phyloP scores from a whole-genome alignment of 192 early-diverging fungal genomes.

The Coemansia furcata region DNA sequence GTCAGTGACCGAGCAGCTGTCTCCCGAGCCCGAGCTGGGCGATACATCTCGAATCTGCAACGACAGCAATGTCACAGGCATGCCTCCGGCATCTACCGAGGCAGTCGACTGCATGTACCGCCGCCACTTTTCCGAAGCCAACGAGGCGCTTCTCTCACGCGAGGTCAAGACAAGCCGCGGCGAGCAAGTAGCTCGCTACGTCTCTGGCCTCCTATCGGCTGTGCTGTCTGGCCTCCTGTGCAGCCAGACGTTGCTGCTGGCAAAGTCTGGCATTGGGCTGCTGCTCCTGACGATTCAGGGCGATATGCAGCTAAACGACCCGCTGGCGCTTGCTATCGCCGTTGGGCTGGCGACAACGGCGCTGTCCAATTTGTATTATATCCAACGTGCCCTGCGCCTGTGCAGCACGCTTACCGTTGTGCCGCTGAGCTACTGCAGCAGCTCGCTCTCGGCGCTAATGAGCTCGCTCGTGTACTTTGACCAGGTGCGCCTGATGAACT shows the following conservation, averaged over 20 bases:
- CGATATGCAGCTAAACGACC: constrained; percentile 66
- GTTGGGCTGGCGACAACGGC: constrained; percentile 53
- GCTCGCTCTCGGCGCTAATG: constrained; percentile 69
- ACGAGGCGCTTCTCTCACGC: constrained; percentile 7
- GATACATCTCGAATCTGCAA: too few species aligned
- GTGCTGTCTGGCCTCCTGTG: constrained; percentile 67
- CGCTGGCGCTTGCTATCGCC: constrained; percentile 68
- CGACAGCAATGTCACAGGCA: not conserved
- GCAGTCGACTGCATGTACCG: constrained; percentile 25
- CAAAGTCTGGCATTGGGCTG: constrained; percentile 75
- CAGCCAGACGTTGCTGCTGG: constrained; percentile 71
- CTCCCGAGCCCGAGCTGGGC: not conserved
- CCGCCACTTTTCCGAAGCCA: constrained; percentile 22
- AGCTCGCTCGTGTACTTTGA: constrained; percentile 81
- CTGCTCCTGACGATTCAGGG: constrained; percentile 60
- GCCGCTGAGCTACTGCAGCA: constrained; percentile 73
- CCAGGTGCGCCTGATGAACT: constrained; percentile 61
- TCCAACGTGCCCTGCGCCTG: constrained; percentile 68
- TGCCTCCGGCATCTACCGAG: constrained; percentile 1
- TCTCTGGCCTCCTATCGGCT: constrained; percentile 66
- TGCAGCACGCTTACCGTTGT: constrained; percentile 75
- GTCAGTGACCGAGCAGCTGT: not conserved
- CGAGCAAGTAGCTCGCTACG: constrained; percentile 32
- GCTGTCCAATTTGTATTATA: constrained; percentile 65
- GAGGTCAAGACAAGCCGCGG: constrained; percentile 22